Conservation (phyloP, 805 yeast genomes). For the Candida easanensis region DNA sequence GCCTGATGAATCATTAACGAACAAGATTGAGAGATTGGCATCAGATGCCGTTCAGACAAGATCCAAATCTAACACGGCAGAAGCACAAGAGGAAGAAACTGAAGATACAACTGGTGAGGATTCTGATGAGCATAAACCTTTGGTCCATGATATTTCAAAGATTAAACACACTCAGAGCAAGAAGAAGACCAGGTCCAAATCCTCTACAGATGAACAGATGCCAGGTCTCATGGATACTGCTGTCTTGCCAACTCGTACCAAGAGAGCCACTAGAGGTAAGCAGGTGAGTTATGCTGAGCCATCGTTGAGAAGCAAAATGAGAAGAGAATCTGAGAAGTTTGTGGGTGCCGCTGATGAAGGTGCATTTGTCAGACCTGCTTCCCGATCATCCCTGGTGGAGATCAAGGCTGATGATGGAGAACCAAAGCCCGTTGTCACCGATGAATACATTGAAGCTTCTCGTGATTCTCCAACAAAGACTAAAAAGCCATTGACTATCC, state of each 20-base stretch:
- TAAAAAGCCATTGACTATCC: slow-evolving; percentile 16
- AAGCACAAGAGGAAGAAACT: neutral
- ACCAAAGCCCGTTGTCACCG: slow-evolving; percentile 1
- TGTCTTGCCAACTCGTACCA: slow-evolving; percentile 34
- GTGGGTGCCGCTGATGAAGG: slow-evolving; percentile 53
- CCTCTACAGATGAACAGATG: slow-evolving; percentile 38
- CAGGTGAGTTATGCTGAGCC: slow-evolving; percentile 67
- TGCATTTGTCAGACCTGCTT: slow-evolving; percentile 9
- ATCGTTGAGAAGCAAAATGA: slow-evolving; percentile 63
- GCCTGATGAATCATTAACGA: slow-evolving; percentile 2
- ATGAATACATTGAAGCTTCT: slow-evolving; percentile 10
- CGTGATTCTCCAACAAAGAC: slow-evolving; percentile 14
- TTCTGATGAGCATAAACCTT: slow-evolving; percentile 22
- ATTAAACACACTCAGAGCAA: slow-evolving; percentile 30
- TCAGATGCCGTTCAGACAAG: slow-evolving; percentile 15
- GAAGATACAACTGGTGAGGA: slow-evolving; percentile 14
- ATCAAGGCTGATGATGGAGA: neutral
- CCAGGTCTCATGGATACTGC: slow-evolving; percentile 28
- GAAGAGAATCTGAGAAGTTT: slow-evolving; percentile 58
- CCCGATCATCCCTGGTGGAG: slow-evolving; percentile 1
- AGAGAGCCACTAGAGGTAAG: slow-evolving; percentile 45
- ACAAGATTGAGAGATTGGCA: slow-evolving; percentile 20
- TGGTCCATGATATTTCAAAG: slow-evolving; percentile 22
- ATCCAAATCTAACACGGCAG: too few relatives aligned
- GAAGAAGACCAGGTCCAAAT: slow-evolving; percentile 26